Evolutionary conservation across 495 filamentous ascomycete genomes (phyloP).

Genomic region (Penicillium manginii): DNA sequence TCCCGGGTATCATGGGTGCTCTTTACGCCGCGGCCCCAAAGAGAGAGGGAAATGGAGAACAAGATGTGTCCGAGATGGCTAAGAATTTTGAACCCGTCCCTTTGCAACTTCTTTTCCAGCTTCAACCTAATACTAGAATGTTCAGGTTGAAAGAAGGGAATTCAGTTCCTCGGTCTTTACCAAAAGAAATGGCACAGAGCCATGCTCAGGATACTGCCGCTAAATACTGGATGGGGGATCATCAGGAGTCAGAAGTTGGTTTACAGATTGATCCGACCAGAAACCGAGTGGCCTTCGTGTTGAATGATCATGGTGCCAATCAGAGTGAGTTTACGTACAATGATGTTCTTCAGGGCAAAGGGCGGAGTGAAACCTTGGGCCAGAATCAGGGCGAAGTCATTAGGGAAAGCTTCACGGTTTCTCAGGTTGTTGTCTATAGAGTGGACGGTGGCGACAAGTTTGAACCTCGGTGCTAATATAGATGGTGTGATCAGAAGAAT

Average conservation of each 20-base stretch:
- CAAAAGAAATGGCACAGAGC: background rate
- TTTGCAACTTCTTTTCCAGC: background rate
- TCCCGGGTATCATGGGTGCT: background rate
- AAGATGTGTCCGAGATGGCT: background rate
- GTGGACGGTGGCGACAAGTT: too few species aligned
- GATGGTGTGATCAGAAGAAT: too few species aligned
- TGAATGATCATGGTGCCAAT: background rate
- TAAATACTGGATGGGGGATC: background rate
- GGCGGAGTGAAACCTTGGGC: too few species aligned
- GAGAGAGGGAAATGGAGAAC: background rate
- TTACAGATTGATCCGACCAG: background rate
- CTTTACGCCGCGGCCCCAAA: background rate
- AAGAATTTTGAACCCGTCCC: background rate
- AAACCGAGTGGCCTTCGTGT: background rate
- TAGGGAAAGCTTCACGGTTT: too few species aligned
- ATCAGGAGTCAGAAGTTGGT: background rate
- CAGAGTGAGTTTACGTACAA: background rate
- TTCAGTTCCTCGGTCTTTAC: background rate
- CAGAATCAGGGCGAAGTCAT: too few species aligned
- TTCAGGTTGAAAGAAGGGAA: background rate
- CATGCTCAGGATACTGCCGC: background rate
- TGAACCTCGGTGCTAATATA: too few species aligned
- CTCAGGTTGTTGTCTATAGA: too few species aligned
- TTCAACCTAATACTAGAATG: background rate
- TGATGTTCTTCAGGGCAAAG: background rate